Conservation (phyloP, 768 basidiomycete genomes). For the Hericium alpestre region DNA sequence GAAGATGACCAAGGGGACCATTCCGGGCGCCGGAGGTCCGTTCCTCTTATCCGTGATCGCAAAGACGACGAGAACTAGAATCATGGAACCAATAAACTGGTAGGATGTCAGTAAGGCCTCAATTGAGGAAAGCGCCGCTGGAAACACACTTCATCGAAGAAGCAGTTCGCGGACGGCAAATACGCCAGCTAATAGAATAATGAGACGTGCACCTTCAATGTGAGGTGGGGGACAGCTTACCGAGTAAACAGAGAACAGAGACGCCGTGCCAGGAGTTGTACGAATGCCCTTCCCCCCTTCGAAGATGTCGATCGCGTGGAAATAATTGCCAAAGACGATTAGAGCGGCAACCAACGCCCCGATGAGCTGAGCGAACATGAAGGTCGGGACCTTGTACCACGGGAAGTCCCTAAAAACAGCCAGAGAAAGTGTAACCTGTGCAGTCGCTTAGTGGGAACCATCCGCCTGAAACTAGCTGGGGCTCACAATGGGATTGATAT, state of each 20-base stretch:
- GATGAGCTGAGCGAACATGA: conserved; percentile 51
- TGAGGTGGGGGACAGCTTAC: conserved; percentile 21
- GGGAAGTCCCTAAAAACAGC: conserved; percentile 67
- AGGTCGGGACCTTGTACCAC: conserved; percentile 69
- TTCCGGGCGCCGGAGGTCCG: conserved; percentile 34
- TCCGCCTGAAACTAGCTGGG: background rate
- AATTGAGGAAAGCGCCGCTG: background rate
- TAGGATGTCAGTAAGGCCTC: background rate
- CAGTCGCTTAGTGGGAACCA: background rate
- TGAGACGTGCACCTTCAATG: too few species aligned
- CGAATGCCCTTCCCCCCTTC: conserved; percentile 47
- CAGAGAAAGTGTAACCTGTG: conserved; percentile 56
- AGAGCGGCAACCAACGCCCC: conserved; percentile 51
- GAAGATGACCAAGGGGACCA: conserved; percentile 47
- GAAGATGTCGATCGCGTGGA: conserved; percentile 53
- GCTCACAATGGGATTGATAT: conserved; percentile 30
- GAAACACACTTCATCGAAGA: conserved; percentile 33
- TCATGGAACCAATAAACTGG: conserved; percentile 45
- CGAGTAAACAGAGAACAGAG: conserved; percentile 51
- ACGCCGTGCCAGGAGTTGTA: conserved; percentile 43
- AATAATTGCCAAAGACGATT: conserved; percentile 53
- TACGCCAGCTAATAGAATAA: conserved; percentile 23
- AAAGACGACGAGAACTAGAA: conserved; percentile 45
- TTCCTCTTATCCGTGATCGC: conserved; percentile 45
- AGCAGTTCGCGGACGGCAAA: conserved; percentile 32